These are phyloP conservation scores for Trichosporon sp. DNA, from an alignment of 1,284 basidiomycete species.

Conservation along the genomic window DNA sequence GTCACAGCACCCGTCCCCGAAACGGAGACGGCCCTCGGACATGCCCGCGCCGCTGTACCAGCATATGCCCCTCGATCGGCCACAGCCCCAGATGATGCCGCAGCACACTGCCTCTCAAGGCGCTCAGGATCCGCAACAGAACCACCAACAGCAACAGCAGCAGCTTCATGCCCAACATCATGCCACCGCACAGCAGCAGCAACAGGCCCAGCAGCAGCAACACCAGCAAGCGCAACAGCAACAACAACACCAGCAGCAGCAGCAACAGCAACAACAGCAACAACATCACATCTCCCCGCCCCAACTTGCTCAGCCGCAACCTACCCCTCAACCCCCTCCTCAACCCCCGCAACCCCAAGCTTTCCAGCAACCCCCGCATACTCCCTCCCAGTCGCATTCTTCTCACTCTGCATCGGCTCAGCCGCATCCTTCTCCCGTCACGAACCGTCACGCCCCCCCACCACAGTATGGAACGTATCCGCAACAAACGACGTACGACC, in stretches of 20 bases:
- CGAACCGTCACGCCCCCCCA: constrained; percentile 18
- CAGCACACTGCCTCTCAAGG: constrained; percentile 19
- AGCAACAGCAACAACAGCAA: constrained; percentile 24
- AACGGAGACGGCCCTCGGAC: constrained; percentile 24
- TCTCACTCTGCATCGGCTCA: constrained; percentile 14
- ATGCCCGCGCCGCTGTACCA: constrained; percentile 1
- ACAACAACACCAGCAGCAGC: constrained; percentile 27
- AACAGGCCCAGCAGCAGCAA: constrained; percentile 23
- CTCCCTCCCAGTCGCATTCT: constrained; percentile 13
- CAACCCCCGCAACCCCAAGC: constrained; percentile 17
- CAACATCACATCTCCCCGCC: constrained; percentile 23
- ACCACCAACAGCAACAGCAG: constrained; percentile 27
- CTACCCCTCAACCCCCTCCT: constrained; percentile 20
- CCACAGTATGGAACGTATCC: constrained; percentile 20
- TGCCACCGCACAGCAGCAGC: constrained; percentile 22
- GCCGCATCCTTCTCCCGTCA: constrained; percentile 9
- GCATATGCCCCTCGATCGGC: constrained; percentile 1
- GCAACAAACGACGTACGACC: constrained; percentile 21
- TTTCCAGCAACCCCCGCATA: constrained; percentile 16
- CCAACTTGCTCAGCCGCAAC: constrained; percentile 22
- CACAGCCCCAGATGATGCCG: constrained; percentile 18
- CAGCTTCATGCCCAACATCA: constrained; percentile 25
- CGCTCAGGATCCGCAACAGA: constrained; percentile 23
- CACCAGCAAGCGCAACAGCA: constrained; percentile 23
- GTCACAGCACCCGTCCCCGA: constrained; percentile 22